Percentiles rank a stretch among this genome's conserved stretches.
These are phyloP conservation scores for Bipolaris bicolor DNA, from an alignment of 2,329 filamentous ascomycete genomes.

Conservation along the genomic window DNA sequence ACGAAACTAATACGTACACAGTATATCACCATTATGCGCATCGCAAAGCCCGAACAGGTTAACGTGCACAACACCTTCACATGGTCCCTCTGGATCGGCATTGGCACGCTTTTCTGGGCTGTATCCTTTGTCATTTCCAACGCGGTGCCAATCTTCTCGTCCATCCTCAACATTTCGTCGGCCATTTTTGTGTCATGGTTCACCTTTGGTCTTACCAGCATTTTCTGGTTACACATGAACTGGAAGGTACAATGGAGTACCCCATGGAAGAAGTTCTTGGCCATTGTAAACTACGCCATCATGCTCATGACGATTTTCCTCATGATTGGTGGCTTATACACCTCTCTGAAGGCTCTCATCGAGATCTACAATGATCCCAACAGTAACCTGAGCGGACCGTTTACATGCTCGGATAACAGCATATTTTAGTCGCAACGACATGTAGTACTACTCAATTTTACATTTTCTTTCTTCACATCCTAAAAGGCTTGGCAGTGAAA, in stretches of 20 bases:
- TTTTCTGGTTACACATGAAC: constrained; percentile 58
- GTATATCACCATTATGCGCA: constrained; percentile 66
- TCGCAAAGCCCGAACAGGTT: constrained; percentile 29
- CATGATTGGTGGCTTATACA: constrained; percentile 35
- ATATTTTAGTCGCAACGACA: constrained; percentile 27
- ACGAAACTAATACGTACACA: constrained; percentile 32
- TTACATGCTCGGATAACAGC: constrained; percentile 39
- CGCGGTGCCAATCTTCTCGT: constrained; percentile 64
- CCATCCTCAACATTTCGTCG: constrained; percentile 65
- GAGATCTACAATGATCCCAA: constrained; percentile 38
- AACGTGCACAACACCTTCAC: constrained; percentile 56
- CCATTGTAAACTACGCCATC: constrained; percentile 53
- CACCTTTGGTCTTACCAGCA: constrained; percentile 57
- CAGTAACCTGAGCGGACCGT: constrained; percentile 34
- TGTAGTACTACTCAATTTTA: not conserved
- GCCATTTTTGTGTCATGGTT: constrained; percentile 70
- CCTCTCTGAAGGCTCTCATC: constrained; percentile 35
- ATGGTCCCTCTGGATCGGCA: constrained; percentile 68
- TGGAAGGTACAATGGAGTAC: constrained; percentile 39
- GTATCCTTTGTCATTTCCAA: constrained; percentile 55
- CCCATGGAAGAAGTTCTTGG: constrained; percentile 52
- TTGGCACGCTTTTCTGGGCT: constrained; percentile 60
- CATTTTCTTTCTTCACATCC: not conserved
- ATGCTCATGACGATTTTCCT: constrained; percentile 43
- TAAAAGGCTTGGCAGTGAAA: not conserved